phyloP scores from a whole-genome alignment of 192 early-diverging fungal species.

The Coemansia aciculifera region DNA sequence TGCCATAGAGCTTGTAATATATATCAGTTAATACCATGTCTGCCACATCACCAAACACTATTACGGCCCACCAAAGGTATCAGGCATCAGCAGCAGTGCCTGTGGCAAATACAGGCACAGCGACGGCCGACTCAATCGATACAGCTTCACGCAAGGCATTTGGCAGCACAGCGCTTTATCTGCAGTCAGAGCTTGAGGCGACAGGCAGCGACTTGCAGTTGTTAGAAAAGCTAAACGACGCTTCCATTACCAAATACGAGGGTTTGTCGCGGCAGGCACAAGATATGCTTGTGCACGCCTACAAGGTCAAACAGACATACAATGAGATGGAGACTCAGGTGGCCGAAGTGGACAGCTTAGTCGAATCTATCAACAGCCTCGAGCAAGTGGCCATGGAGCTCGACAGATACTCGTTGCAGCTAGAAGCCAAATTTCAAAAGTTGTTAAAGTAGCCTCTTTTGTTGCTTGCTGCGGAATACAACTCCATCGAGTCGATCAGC shows the following conservation, averaged over 20 bases:
- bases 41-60: neutral
- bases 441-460: constrained; percentile 21
- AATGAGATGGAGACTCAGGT: constrained; percentile 52
- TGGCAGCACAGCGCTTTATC: constrained; percentile 38
- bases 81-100: neutral
- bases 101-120: neutral
- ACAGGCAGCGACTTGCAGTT: constrained; percentile 37
- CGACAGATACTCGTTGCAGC: constrained; percentile 44
- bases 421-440: constrained; percentile 46
- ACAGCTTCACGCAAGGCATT: constrained; percentile 41
- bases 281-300: constrained; percentile 53
- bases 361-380: constrained; percentile 35
- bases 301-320: constrained; percentile 53
- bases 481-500: neutral
- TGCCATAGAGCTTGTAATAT: neutral
- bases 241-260: constrained; percentile 51
- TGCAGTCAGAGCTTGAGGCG: constrained; percentile 49
- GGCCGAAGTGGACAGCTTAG: constrained; percentile 35
- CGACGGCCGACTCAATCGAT: constrained; percentile 15
- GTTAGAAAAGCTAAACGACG: constrained; percentile 51
- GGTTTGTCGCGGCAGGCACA: constrained; percentile 52
- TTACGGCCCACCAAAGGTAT: neutral
- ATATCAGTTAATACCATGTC: neutral
- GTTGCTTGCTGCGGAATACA: neutral
- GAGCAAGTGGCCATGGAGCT: constrained; percentile 45